Base-by-base conservation (phyloP, 2,329 filamentous ascomycete species). In the Boeremia exigua region DNA sequence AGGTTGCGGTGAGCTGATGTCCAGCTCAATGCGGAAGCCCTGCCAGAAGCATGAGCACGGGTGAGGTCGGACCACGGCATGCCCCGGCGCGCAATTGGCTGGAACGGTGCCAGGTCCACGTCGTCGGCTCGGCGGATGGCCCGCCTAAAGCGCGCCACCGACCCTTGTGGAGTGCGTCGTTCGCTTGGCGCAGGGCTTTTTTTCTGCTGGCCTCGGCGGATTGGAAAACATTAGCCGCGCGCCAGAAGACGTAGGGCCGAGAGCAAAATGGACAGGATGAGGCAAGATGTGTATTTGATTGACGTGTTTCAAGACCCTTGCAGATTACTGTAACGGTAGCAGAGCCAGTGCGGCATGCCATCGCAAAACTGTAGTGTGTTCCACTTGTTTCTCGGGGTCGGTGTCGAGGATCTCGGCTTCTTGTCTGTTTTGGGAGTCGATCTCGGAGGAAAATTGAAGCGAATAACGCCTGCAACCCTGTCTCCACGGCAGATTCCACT, bases 1-100 rank as follows among this genome's bases (percentile, higher is more conserved):
- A 42, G 44, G 45, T 42, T 59, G 53, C 53, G 56, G 56, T 59
- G 56, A 56, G 56, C 56, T 55, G 51, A 54, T 47, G 27, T 43
- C 36, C 47, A 28, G 15, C 42, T 23, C 27, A 40, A 47, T 28
- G 17, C 52, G 56, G 54, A 56, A 54, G 56, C 38, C 50, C 36
- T 53, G 34, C 49, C 49, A 48, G 43, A 52, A 37, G 43, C 42
- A 47, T 34, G 47, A 42, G 48, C 48, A 52, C 43, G 43, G 37
- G 40, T 42, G 32, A 33, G 38, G 12, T 51, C 37, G 48, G 45
- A 40, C 29, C 32, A 34, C 48, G 34, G 27, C 7, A 25, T 15
- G 28, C 17, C 34, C 12, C 36, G 37, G 33, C 10, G 15, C 15
- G 6, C 40, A 12, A 58, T 58, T 58, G 55, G 55, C 28, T 47